Conservation (phyloP, 148 eudicot genomes). For the Camellia sinensis region DNA sequence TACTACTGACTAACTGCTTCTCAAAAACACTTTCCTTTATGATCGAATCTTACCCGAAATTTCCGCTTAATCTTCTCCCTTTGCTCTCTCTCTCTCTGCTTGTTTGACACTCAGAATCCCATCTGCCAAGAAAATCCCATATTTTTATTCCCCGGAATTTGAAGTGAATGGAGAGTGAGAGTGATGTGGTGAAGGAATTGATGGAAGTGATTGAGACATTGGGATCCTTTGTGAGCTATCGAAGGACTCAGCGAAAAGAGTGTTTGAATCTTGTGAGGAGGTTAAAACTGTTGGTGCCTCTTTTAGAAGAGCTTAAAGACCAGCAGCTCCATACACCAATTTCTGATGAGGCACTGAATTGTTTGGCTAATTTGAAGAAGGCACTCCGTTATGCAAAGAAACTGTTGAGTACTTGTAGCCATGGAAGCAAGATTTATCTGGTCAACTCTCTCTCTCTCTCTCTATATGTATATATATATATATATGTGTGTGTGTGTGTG, state of each 20-base stretch:
- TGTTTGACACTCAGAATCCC: not conserved
- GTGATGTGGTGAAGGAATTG: constrained; percentile 34
- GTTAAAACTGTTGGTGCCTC: constrained; percentile 44
- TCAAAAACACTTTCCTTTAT: not conserved
- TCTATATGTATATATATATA: not conserved
- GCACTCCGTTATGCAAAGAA: constrained; percentile 49
- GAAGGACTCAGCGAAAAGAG: constrained; percentile 60
- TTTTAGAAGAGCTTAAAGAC: constrained; percentile 54
- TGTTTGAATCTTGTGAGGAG: constrained; percentile 46
- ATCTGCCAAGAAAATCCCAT: not conserved
- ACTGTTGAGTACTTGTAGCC: constrained; percentile 52
- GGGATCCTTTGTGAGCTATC: constrained; percentile 40
- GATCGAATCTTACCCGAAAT: not conserved
- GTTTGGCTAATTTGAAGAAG: constrained; percentile 41
- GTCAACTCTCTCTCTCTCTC: constrained; percentile 22
- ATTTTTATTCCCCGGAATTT: not conserved
- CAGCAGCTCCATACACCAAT: constrained; percentile 30
- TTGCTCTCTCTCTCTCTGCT: not conserved
- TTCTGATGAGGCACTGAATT: constrained; percentile 17
- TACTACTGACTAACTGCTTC: not conserved
- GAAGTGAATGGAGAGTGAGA: not conserved
- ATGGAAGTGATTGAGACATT: constrained; percentile 41
- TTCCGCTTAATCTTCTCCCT: not conserved
- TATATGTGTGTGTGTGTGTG: not conserved
- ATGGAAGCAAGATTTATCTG: constrained; percentile 78